These are phyloP conservation scores for Poa pratensis DNA, from an alignment of 176 grass and related monocot species.

Conservation along the genomic window DNA sequence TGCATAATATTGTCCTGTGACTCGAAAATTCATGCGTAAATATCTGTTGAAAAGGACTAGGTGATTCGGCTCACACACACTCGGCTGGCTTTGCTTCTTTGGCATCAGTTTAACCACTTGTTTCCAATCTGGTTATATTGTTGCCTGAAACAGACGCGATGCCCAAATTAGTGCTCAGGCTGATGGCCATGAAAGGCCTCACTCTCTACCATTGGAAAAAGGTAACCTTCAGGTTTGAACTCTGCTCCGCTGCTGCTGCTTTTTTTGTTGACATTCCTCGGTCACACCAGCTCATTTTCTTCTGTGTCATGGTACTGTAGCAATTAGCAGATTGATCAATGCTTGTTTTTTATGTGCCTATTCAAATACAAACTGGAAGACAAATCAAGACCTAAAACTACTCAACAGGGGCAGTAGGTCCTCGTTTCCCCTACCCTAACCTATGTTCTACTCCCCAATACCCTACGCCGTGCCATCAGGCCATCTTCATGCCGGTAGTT, in stretches of 20 bases:
- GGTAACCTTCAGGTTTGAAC: conserved; percentile 78
- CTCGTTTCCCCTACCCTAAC: no score
- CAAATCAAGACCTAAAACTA: conserved; percentile 40
- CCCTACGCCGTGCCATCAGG: no score
- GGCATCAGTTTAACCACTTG: conserved; percentile 5
- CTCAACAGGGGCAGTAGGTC: conserved; percentile 36
- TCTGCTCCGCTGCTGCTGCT: background rate
- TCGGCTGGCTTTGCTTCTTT: background rate
- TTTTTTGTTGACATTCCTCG: background rate
- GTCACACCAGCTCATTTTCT: background rate
- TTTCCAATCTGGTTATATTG: background rate
- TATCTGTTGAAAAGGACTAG: background rate
- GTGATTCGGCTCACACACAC: background rate
- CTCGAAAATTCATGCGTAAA: no score
- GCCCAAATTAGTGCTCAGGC: conserved; percentile 79
- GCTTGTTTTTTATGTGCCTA: conserved; percentile 8
- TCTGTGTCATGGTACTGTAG: background rate
- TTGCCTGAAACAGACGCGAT: conserved; percentile 61
- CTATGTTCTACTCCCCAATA: no score
- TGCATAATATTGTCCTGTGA: no score
- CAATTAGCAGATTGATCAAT: background rate
- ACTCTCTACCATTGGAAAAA: conserved; percentile 82
- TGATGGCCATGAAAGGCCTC: conserved; percentile 86
- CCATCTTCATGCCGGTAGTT: no score
- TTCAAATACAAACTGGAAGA: conserved; percentile 76